Percentiles rank a stretch among this genome's conserved stretches.
phyloP scores from a whole-genome alignment of 805 yeast genomes.

The Candida montana region DNA sequence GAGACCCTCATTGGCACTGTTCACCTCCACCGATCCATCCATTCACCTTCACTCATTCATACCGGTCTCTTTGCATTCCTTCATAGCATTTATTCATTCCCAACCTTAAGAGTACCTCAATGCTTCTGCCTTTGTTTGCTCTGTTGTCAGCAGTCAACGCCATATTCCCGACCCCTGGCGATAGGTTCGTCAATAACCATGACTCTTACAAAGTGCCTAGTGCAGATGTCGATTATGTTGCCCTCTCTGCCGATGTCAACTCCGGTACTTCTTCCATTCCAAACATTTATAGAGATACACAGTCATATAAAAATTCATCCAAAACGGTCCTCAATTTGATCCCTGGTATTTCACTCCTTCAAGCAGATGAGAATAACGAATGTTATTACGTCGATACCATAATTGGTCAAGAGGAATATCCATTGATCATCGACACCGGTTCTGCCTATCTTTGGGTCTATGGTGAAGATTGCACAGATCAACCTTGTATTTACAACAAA shows the following conservation, averaged over 20 bases:
- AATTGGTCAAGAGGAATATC: conserved; percentile 37
- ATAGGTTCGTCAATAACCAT: conserved; percentile 1
- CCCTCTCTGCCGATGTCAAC: not conserved
- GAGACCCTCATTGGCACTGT: too few species aligned
- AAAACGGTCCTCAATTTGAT: conserved; percentile 18
- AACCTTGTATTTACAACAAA: conserved; percentile 34
- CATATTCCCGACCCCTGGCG: conserved; percentile 4
- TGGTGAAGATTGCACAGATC: conserved; percentile 42
- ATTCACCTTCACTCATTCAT: too few species aligned
- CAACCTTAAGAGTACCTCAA: not conserved
- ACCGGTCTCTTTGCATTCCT: too few species aligned
- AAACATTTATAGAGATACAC: not conserved
- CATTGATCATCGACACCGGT: conserved; percentile 59
- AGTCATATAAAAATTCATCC: conserved; percentile 8
- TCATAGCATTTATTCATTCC: not conserved
- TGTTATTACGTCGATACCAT: conserved; percentile 38
- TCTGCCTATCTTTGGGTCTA: conserved; percentile 62
- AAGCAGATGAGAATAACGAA: conserved; percentile 25
- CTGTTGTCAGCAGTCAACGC: not conserved
- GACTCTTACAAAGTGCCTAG: conserved; percentile 1
- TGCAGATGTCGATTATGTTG: conserved; percentile 1
- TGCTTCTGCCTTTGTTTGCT: not conserved
- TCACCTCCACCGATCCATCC: too few species aligned
- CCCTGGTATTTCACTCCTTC: conserved; percentile 26
- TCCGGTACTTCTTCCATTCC: too few species aligned